phyloP scores from a whole-genome alignment of 2,329 filamentous ascomycete genomes.

The Huntiella decipiens region DNA sequence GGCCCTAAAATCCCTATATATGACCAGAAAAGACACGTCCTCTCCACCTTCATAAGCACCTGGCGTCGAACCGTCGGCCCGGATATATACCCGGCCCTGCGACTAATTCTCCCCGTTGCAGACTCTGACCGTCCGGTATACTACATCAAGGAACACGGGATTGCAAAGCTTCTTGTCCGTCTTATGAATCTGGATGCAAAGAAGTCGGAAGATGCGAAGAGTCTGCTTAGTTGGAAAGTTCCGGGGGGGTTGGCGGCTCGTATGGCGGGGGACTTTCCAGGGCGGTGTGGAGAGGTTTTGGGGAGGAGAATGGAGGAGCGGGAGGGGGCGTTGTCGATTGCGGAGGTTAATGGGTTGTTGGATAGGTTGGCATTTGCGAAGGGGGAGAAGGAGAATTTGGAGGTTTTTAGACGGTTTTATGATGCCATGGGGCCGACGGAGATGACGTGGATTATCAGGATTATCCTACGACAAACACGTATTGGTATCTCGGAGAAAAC shows the following conservation, averaged over 20 bases:
- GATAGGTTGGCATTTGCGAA: slow-evolving; percentile 57
- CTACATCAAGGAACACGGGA: slow-evolving; percentile 77
- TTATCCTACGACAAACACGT: slow-evolving; percentile 65
- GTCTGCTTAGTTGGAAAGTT: slow-evolving; percentile 78
- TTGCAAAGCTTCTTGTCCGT: slow-evolving; percentile 80
- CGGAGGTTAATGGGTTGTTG: slow-evolving; percentile 71
- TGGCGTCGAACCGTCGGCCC: slow-evolving; percentile 81
- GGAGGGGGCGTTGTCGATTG: slow-evolving; percentile 64
- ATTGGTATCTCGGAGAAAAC: slow-evolving; percentile 72
- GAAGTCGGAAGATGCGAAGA: slow-evolving; percentile 73
- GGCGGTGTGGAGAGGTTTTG: slow-evolving; percentile 70
- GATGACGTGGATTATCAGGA: slow-evolving; percentile 83
- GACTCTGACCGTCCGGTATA: slow-evolving; percentile 87
- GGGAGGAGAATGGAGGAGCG: slow-evolving; percentile 60
- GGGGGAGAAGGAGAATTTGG: slow-evolving; percentile 67
- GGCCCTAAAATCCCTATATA: slow-evolving; percentile 45
- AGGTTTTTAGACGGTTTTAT: slow-evolving; percentile 71
- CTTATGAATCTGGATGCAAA: slow-evolving; percentile 71
- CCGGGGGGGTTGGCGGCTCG: slow-evolving; percentile 49
- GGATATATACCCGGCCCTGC: slow-evolving; percentile 84
- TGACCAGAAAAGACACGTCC: slow-evolving; percentile 61
- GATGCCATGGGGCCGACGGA: slow-evolving; percentile 83
- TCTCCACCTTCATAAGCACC: slow-evolving; percentile 65
- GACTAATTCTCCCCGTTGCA: slow-evolving; percentile 80
- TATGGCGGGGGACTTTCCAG: slow-evolving; percentile 80